Evolutionary conservation across 2,329 filamentous ascomycete genomes (phyloP), one percentile per base, ranked within the genome.

Genomic region (Beauveria brongniartii): DNA sequence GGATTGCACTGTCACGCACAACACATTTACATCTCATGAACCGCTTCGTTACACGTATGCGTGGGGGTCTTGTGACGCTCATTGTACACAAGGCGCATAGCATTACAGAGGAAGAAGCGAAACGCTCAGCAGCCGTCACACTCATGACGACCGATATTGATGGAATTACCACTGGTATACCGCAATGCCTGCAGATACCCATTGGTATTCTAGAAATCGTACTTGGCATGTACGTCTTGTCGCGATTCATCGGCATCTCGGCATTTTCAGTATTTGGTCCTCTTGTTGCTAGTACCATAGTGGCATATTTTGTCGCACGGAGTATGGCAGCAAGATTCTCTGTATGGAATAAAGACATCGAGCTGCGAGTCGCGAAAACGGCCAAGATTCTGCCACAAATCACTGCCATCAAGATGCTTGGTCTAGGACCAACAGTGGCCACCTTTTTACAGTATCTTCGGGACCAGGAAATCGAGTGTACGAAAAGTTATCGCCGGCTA

Each of bases 71-170:
- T 16, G 63, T 73, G 7, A 75, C 78, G 0, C 73, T 80, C 65
- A 75, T 84, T 18, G 82, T 80, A 63, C 72, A 74, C n/a, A 78
- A 79, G 62, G 77, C 75, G 0, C 63, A 77, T 3, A 61, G 64
- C 1, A 62, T 76, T 9, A 67, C 69, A n/a, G 64, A 66, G 3
- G 65, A 64, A 3, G 61, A 65, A 1, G 67, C 69, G 5, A 70
- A 73, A 20, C 71, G 74, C 12, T 18, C 30, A 9, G 53, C 59
- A 22, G 59, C 59, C 2, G n/a, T 56, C 2, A 61, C 59, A 8
- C 47, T 56, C 12, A 61, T 61, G 59, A 56, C 28, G 26, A 26
- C 53, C 2, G 59, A 61, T 37, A 37, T 61, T 10, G 43, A 56
- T 20, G 52, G 53, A 5, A 61, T 61, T 3, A 34, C 44, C 2